phyloP scores from a whole-genome alignment of 306 rosid species.

The Senna siamea region DNA sequence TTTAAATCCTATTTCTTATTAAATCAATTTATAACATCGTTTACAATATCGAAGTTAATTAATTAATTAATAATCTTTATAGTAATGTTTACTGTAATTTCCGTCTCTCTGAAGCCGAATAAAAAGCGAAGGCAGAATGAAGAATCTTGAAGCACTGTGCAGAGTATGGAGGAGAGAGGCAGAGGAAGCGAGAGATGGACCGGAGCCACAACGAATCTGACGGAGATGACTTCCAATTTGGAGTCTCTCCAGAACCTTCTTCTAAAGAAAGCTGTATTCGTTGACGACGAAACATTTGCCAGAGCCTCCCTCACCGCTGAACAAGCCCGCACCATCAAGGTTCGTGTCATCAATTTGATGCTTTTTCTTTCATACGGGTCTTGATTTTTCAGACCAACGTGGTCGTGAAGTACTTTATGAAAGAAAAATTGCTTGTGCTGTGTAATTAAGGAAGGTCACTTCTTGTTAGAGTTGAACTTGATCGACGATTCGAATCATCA shows the following conservation, averaged over 20 bases:
- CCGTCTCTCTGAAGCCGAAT: neutral
- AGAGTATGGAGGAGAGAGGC: slow-evolving; percentile 66
- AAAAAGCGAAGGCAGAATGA: neutral
- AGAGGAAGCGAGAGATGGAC: slow-evolving; percentile 84
- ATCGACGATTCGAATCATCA: neutral
- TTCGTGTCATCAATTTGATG: neutral
- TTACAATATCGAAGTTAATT: too few species aligned
- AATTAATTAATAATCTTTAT: too few species aligned
- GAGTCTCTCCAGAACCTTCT: slow-evolving; percentile 88
- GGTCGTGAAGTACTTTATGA: too few species aligned
- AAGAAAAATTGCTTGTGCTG: neutral
- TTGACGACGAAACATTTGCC: slow-evolving; percentile 81
- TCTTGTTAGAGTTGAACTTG: neutral
- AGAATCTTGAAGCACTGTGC: neutral
- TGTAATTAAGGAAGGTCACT: neutral
- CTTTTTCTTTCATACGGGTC: neutral
- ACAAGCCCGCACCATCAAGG: slow-evolving; percentile 92
- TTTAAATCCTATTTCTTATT: too few species aligned
- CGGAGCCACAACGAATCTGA: slow-evolving; percentile 82
- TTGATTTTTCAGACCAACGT: neutral
- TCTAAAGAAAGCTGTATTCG: slow-evolving; percentile 86
- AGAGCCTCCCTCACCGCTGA: slow-evolving; percentile 90
- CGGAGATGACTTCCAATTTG: slow-evolving; percentile 83
- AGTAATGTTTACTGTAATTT: too few species aligned
- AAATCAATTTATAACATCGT: too few species aligned